Evolutionary conservation across 495 filamentous ascomycete genomes (phyloP), one percentile per base, ranked within the genome.

Genomic region (Podospora tetraspora): DNA sequence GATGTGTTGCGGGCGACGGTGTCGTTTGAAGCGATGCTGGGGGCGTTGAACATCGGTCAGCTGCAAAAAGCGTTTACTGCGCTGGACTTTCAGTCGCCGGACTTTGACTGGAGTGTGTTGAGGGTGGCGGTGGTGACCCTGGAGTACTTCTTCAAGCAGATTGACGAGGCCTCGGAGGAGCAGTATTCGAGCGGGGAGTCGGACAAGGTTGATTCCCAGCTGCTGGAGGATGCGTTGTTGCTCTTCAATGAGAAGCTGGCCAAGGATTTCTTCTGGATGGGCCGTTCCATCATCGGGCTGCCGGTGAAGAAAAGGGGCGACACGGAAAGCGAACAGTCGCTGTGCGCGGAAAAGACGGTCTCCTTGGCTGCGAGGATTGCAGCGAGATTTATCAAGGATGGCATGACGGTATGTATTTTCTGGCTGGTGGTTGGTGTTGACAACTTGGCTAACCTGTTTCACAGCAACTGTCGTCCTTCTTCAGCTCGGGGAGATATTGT

Each of bases 61-160:
- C 67, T 84, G n/a, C 79, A 81, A 63, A 78, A 82, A 59, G 73
- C 83, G 9, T 82, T 82, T 19, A 78, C 74, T 8, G 77, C 75
- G 29, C 78, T 84, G 43, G 78, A 81, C 57, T 77, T 77, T 25
- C 71, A 76, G 3, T 76, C 75, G 4, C 64, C 71, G 6, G 69
- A 76, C 8, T 78, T 80, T 57, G 80, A 83, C 64, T 84, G 82
- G 82, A 66, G 74, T 37, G 73, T 82, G 13, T 57, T 84, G 57
- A 75, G 73, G 3, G 76, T 70, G 57, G 78, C 78, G 5, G 62
- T 83, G 0, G 75, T 79, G 27, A 78, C 78, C 3, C 21, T 83
- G 2, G 78, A 80, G 25, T 70, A 78, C 61, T 81, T 78, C 43
- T 34, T 82, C 21, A 69, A 57, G 16, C 71, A 74, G 34, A 71